Percentiles rank a stretch among this genome's conserved stretches.
These are phyloP conservation scores for Zymoseptoria crescenta DNA, from an alignment of 2,329 filamentous ascomycete species.

Conservation along the genomic window DNA sequence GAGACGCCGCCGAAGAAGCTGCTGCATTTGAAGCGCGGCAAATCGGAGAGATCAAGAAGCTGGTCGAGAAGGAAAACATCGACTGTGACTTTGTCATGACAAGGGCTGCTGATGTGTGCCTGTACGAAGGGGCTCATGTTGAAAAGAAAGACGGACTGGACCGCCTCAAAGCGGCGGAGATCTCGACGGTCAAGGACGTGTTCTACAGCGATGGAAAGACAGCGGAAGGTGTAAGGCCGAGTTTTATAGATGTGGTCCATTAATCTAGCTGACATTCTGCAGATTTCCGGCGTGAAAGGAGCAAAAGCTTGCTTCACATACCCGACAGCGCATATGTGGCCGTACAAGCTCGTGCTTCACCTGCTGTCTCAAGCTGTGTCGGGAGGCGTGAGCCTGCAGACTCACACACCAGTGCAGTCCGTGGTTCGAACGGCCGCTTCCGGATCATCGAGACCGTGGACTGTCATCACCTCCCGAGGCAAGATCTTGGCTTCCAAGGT, in stretches of 20 bases:
- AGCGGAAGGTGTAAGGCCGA: constrained; percentile 24
- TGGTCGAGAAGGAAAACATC: constrained; percentile 33
- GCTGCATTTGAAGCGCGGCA: constrained; percentile 28
- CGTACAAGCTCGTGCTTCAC: constrained; percentile 24
- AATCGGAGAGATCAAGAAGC: constrained; percentile 29
- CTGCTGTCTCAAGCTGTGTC: constrained; percentile 18
- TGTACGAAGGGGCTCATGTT: constrained; percentile 21
- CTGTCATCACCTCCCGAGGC: constrained; percentile 16
- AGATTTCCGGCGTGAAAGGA: constrained; percentile 34
- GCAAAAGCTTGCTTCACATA: constrained; percentile 31
- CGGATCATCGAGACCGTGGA: constrained; percentile 5
- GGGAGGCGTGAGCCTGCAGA: constrained; percentile 62
- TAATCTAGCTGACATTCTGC: constrained; percentile 4
- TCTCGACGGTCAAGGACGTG: constrained; percentile 25
- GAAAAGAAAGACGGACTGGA: constrained; percentile 27
- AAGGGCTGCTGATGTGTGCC: constrained; percentile 34
- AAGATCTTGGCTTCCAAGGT: constrained; percentile 27
- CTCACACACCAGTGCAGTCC: constrained; percentile 61
- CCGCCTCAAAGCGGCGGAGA: constrained; percentile 22
- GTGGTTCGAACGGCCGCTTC: constrained; percentile 60
- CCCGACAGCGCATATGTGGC: constrained; percentile 43
- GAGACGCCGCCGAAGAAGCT: constrained; percentile 26
- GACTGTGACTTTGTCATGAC: constrained; percentile 42
- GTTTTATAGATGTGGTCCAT: background rate
- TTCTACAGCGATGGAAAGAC: constrained; percentile 22